A percentile compares a stretch with the other conserved stretches of the same genome.
These are phyloP conservation scores for Orobanche coerulescens DNA, from an alignment of 257 asterid genomes.

Conservation along the genomic window DNA sequence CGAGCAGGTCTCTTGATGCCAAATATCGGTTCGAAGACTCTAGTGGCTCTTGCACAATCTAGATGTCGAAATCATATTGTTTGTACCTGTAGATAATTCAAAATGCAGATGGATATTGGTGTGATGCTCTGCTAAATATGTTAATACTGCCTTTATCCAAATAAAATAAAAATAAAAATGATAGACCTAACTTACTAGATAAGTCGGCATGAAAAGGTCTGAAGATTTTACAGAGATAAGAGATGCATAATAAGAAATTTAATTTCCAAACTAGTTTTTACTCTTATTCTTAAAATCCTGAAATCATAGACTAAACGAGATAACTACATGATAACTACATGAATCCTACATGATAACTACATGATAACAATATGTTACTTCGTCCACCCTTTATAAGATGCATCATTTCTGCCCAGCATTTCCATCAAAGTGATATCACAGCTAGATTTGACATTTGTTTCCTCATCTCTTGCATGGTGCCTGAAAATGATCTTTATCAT, in stretches of 20 bases:
- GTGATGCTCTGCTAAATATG: not conserved
- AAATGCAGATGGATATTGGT: not conserved
- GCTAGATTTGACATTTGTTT: not conserved
- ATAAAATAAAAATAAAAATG: not conserved
- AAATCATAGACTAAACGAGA: not conserved
- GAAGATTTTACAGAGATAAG: constrained; percentile 1
- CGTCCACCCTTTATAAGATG: not conserved
- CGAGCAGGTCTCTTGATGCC: not conserved
- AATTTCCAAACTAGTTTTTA: not conserved
- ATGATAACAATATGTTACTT: too few species aligned
- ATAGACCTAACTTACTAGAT: not conserved
- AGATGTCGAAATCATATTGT: not conserved
- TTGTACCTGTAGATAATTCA: not conserved
- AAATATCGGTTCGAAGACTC: not conserved
- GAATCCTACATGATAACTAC: too few species aligned
- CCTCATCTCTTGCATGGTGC: not conserved
- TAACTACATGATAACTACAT: too few species aligned
- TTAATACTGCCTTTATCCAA: not conserved
- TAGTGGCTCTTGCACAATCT: not conserved
- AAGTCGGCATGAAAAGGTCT: not conserved
- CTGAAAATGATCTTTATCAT: not conserved
- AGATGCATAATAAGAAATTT: not conserved
- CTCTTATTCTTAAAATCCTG: not conserved
- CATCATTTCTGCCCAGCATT: not conserved
- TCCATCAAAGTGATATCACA: not conserved